A percentile compares a stretch with the other conserved stretches of the same genome.
Conservation (phyloP, 2,329 filamentous ascomycete species). For the Dichotomopilus funicola region DNA sequence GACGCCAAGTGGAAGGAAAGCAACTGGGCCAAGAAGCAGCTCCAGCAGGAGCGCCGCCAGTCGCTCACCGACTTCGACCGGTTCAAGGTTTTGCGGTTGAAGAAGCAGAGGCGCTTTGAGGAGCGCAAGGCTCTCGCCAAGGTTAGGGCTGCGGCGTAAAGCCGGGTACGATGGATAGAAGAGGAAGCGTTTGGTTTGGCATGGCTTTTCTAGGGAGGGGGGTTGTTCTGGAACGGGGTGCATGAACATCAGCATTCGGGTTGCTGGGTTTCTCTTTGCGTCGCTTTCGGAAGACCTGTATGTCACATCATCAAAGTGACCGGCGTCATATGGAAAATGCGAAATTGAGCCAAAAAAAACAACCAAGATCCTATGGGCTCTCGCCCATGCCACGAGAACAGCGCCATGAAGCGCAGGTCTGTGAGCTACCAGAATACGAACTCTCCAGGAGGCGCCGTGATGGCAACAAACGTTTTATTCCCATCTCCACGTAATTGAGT, state of each 20-base stretch:
- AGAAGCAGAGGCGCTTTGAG: conserved; percentile 99
- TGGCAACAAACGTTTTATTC: conserved; percentile 8
- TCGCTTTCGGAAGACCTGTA: conserved; percentile 56
- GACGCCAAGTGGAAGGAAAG: conserved; percentile 89
- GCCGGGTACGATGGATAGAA: conserved; percentile 19
- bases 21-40: conserved; percentile 91
- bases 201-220: conserved; percentile 29
- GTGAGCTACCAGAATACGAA: conserved; percentile 16
- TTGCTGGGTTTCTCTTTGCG: conserved; percentile 53
- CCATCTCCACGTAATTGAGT: background rate
- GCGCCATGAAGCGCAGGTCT: conserved; percentile 12
- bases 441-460: conserved; percentile 9
- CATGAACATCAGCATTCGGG: conserved; percentile 47
- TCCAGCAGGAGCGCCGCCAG: conserved; percentile 78
- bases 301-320: conserved; percentile 57
- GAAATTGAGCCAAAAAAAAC: conserved; percentile 40
- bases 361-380: conserved; percentile 13
- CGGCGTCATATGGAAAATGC: conserved; percentile 62
- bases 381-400: conserved; percentile 31
- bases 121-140: conserved; percentile 94
- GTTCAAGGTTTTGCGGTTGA: conserved; percentile 99
- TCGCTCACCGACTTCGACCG: conserved; percentile 96
- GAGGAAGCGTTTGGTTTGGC: conserved; percentile 26
- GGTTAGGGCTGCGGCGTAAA: conserved; percentile 71
- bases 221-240: conserved; percentile 35